Conservation (phyloP, 805 yeast species). For the Candida dendrica region DNA sequence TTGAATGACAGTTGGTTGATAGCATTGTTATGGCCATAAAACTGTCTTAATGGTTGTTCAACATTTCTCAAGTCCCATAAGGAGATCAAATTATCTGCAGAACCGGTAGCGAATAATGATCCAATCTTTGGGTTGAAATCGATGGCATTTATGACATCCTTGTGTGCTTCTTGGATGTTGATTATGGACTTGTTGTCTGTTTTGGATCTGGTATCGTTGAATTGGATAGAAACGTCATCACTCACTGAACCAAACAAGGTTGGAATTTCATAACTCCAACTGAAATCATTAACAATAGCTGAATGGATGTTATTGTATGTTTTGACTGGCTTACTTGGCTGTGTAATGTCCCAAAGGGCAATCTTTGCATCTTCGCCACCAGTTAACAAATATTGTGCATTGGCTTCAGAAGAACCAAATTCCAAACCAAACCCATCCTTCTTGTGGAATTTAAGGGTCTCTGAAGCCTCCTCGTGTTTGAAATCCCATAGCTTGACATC, state of each 20-base stretch:
- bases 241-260: constrained; percentile 61
- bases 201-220: constrained; percentile 49
- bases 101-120: constrained; percentile 66
- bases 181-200: constrained; percentile 26
- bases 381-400: constrained; percentile 42
- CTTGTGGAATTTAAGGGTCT: constrained; percentile 44
- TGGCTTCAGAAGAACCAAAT: constrained; percentile 40
- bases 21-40: constrained; percentile 59
- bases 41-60: constrained; percentile 47
- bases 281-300: constrained; percentile 59
- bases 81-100: constrained; percentile 66
- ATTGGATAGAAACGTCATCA: constrained; percentile 56
- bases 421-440: constrained; percentile 66
- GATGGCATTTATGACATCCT: constrained; percentile 60
- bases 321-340: constrained; percentile 34
- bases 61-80: constrained; percentile 71
- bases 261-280: constrained; percentile 41
- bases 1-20: constrained; percentile 52
- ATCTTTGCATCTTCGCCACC: constrained; percentile 63
- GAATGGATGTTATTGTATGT: constrained; percentile 39
- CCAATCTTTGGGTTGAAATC: constrained; percentile 51
- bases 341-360: constrained; percentile 60
- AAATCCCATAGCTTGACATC: constrained; percentile 37
- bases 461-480: constrained; percentile 12
- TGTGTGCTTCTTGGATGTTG: constrained; percentile 40